Percentiles rank a stretch among this genome's conserved stretches.
Conservation (phyloP, 495 filamentous ascomycete species). For the Podospora conica region DNA sequence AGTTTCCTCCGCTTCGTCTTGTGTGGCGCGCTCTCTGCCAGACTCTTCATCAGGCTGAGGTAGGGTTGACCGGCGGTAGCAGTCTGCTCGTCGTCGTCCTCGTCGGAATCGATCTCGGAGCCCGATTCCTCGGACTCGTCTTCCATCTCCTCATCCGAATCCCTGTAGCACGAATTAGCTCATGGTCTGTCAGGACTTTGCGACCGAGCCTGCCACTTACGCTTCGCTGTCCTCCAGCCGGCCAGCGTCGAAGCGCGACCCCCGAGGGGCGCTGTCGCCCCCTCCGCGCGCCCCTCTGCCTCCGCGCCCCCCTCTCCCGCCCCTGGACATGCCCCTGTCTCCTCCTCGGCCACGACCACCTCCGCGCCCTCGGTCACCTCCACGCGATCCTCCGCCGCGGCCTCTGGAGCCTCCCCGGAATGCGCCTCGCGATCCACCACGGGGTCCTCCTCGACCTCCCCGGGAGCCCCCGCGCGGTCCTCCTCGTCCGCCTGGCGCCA, state of each 20-base stretch:
- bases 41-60: constrained; percentile 58
- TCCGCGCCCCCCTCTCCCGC: constrained; percentile 13
- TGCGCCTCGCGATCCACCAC: constrained; percentile 24
- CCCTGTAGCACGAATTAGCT: constrained; percentile 10
- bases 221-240: constrained; percentile 34
- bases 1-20: constrained; percentile 65
- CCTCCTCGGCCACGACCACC: constrained; percentile 20
- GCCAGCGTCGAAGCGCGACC: constrained; percentile 32
- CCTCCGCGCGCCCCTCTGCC: constrained; percentile 30
- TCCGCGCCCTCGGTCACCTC: constrained; percentile 22
- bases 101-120: constrained; percentile 34
- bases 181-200: not conserved
- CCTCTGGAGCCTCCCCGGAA: constrained; percentile 7
- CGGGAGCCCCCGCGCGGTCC: constrained; percentile 20
- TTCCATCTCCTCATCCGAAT: constrained; percentile 18
- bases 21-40: constrained; percentile 50
- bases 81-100: constrained; percentile 34
- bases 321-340: constrained; percentile 18
- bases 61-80: constrained; percentile 47
- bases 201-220: constrained; percentile 15
- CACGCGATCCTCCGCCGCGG: constrained; percentile 18
- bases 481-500: constrained; percentile 28
- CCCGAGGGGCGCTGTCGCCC: constrained; percentile 6
- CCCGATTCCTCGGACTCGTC: constrained; percentile 42
- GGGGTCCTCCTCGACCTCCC: constrained; percentile 15